A percentile compares a stretch with the other conserved stretches of the same genome.
phyloP scores from a whole-genome alignment of 768 basidiomycete genomes.

The Rhodotorula graminis region DNA sequence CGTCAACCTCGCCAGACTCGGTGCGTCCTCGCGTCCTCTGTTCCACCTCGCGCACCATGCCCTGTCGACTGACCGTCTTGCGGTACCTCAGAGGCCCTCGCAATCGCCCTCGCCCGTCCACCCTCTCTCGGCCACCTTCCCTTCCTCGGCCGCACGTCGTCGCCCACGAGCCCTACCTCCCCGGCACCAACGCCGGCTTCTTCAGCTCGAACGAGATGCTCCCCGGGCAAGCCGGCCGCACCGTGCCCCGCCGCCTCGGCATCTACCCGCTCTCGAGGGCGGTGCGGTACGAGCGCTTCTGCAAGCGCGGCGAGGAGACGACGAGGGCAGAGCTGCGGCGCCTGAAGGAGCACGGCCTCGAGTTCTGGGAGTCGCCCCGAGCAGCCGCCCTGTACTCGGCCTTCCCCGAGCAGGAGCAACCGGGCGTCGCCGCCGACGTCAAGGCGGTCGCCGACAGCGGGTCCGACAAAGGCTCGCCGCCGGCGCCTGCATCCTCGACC shows the following conservation, averaged over 20 bases:
- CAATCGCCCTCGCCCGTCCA: not conserved
- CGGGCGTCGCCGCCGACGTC: not conserved
- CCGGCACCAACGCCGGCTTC: not conserved
- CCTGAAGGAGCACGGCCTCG: not conserved
- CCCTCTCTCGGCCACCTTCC: too few relatives aligned
- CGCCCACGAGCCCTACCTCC: not conserved
- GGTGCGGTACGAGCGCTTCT: not conserved
- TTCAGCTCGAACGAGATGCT: not conserved
- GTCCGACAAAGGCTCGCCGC: not conserved
- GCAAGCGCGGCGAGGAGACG: not conserved
- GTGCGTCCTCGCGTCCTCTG: too few relatives aligned
- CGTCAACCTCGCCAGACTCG: too few relatives aligned
- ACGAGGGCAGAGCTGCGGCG: not conserved
- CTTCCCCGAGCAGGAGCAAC: not conserved
- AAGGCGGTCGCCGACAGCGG: too few relatives aligned
- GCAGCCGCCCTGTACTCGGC: not conserved
- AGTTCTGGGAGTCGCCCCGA: not conserved
- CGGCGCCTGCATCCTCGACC: too few relatives aligned
- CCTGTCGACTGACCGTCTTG: not conserved
- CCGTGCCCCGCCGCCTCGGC: not conserved
- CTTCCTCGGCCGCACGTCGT: not conserved
- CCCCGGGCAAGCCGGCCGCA: not conserved
- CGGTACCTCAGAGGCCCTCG: not conserved
- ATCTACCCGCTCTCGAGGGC: not conserved
- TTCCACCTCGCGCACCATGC: too few relatives aligned